phyloP scores from a whole-genome alignment of 768 basidiomycete species.

The Amylocystis lapponica region DNA sequence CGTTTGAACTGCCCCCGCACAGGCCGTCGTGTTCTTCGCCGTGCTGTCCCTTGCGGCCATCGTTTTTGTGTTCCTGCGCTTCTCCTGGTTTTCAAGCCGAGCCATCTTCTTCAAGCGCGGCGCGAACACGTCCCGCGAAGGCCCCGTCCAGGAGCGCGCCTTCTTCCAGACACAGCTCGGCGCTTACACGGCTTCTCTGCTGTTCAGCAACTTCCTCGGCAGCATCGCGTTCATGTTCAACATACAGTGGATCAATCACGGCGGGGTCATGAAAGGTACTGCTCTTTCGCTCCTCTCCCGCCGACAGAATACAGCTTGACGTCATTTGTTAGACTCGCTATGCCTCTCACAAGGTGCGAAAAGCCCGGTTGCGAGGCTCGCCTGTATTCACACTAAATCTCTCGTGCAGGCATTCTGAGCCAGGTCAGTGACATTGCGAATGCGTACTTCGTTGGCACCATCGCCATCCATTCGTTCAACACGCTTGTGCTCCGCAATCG shows the following conservation, averaged over 20 bases:
- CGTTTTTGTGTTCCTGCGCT: conserved; percentile 41
- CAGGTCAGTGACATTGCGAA: conserved; percentile 57
- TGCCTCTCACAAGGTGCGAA: conserved; percentile 57
- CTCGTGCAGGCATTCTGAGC: conserved; percentile 31
- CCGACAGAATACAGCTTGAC: neutral
- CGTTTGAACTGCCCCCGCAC: neutral
- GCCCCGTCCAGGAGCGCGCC: conserved; percentile 26
- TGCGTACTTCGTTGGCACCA: conserved; percentile 59
- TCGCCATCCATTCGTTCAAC: conserved; percentile 64
- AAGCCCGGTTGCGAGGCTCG: neutral
- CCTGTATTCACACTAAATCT: neutral
- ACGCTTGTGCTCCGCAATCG: conserved; percentile 54
- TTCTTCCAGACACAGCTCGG: conserved; percentile 74
- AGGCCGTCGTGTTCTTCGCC: conserved; percentile 49
- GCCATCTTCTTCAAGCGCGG: conserved; percentile 18
- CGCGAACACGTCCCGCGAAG: neutral
- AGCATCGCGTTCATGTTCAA: conserved; percentile 49
- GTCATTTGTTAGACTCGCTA: conserved; percentile 29
- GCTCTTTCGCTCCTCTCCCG: neutral
- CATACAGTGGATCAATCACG: conserved; percentile 40
- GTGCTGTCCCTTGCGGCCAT: conserved; percentile 49
- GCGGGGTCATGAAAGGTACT: conserved; percentile 44
- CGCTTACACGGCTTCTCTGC: conserved; percentile 57
- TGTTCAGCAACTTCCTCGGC: conserved; percentile 52
- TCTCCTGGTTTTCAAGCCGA: conserved; percentile 40